Evolutionary conservation across 208 protist genomes (phyloP).

Genomic region (Acanthamoeba triangularis): DNA sequence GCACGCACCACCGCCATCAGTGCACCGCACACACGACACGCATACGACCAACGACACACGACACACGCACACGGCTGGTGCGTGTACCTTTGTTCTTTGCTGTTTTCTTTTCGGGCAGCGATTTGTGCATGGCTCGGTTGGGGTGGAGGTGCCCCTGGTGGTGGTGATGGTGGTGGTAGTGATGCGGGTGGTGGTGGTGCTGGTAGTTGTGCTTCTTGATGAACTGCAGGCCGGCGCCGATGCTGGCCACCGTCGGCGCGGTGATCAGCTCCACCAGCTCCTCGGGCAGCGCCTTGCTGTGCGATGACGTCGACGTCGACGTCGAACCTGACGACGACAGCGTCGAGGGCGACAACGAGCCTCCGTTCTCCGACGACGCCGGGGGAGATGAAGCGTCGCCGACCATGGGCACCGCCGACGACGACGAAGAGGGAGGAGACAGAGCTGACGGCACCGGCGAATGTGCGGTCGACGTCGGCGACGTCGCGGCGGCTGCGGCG

Average conservation of each 20-base stretch:
- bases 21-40: no score
- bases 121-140: conserved; percentile 18
- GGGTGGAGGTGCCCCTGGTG: not conserved
- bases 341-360: not conserved
- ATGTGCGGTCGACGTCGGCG: no score
- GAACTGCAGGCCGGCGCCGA: conserved; percentile 61
- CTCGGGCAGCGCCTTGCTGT: conserved; percentile 43
- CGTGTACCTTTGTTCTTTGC: not conserved
- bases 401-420: not conserved
- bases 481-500: no score
- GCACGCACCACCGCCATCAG: no score
- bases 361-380: not conserved
- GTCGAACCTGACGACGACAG: not conserved
- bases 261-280: conserved; percentile 63
- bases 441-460: no score
- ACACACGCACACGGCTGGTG: not conserved
- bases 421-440: not conserved
- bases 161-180: conserved; percentile 36
- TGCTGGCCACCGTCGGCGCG: not conserved
- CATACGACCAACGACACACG: not conserved
- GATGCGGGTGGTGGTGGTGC: conserved; percentile 37
- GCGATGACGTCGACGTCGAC: not conserved
- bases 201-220: conserved; percentile 74
- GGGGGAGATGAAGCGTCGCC: not conserved
- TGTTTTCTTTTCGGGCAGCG: not conserved